These are phyloP conservation scores for Fraxinus xanthoxyloides DNA, from an alignment of 305 asterid species.

Conservation along the genomic window DNA sequence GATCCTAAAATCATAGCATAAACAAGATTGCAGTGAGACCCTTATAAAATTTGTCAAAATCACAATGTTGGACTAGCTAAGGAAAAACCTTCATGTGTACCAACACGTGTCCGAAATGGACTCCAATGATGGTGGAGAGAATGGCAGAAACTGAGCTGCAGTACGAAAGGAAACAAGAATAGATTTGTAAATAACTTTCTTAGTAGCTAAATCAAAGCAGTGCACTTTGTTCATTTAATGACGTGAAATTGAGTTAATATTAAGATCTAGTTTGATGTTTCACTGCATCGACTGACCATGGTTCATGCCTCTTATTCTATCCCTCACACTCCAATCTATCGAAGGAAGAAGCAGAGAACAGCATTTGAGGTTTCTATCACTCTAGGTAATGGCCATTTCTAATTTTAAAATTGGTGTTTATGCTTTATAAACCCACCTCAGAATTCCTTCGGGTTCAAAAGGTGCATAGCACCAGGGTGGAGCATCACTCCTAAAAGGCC, in stretches of 20 bases:
- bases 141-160: slow-evolving; percentile 79
- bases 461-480: slow-evolving; percentile 77
- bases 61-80: background rate
- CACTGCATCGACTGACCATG: background rate
- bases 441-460: slow-evolving; percentile 79
- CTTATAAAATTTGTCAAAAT: background rate
- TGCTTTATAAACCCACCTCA: slow-evolving; percentile 40
- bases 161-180: background rate
- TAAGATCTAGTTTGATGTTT: background rate
- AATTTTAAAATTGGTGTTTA: background rate
- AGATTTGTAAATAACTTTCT: background rate
- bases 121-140: slow-evolving; percentile 66
- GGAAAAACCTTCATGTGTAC: slow-evolving; percentile 55
- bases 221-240: background rate
- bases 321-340: background rate
- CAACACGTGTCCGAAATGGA: slow-evolving; percentile 72
- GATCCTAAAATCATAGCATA: slow-evolving; percentile 38
- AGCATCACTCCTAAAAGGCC: slow-evolving; percentile 59
- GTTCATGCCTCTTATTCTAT: background rate
- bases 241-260: background rate
- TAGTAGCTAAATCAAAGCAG: background rate
- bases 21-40: slow-evolving; percentile 3
- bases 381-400: background rate
- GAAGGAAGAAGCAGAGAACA: slow-evolving; percentile 6
- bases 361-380: background rate